These are phyloP conservation scores for Boechera divaricarpa DNA, from an alignment of 345 rosid genomes.

Conservation along the genomic window DNA sequence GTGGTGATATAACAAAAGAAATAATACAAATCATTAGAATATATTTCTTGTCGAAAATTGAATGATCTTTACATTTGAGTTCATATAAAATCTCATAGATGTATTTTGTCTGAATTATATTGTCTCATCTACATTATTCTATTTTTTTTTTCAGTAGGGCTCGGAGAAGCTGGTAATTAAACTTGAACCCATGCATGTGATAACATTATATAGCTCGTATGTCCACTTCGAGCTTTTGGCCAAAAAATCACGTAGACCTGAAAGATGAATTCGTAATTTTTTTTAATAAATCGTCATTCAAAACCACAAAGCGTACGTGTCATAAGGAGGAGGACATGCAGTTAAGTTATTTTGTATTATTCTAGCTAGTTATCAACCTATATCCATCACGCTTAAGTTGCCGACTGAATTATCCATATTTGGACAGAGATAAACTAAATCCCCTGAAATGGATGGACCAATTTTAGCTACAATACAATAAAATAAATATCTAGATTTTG, in stretches of 20 bases:
- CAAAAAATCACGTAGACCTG: background rate
- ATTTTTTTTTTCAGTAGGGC: background rate
- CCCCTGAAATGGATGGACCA: background rate
- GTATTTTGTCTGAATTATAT: no score
- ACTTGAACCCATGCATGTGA: no score
- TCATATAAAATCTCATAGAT: no score
- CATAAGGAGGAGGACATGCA: background rate
- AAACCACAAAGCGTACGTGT: background rate
- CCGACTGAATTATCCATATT: slow-evolving; percentile 17
- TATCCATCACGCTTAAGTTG: slow-evolving; percentile 8
- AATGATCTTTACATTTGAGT: no score
- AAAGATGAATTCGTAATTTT: background rate
- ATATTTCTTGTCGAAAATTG: no score
- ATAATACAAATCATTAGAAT: no score
- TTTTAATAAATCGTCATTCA: background rate
- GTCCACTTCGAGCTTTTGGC: background rate
- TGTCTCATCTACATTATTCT: background rate
- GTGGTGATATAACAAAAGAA: no score
- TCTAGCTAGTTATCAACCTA: background rate
- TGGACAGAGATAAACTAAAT: background rate
- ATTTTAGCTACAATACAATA: slow-evolving; percentile 29
- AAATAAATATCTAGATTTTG: background rate
- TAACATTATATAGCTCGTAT: background rate
- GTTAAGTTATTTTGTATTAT: slow-evolving; percentile 11
- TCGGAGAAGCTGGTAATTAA: no score